These are phyloP conservation scores for Leucosporidium creatinivorum DNA, from an alignment of 768 basidiomycete species.

Conservation along the genomic window DNA sequence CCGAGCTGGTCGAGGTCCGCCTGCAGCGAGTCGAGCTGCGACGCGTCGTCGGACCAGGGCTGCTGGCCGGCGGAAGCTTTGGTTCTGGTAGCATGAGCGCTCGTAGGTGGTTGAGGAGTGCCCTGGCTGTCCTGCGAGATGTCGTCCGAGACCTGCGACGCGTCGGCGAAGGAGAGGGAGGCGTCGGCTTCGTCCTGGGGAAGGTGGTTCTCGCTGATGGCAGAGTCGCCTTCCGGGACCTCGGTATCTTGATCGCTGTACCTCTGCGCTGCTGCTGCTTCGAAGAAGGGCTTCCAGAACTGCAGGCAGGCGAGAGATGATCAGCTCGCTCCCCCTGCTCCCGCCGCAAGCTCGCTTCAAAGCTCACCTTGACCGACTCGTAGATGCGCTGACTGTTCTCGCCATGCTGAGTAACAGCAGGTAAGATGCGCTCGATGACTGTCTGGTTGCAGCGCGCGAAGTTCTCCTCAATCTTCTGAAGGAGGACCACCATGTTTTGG, in stretches of 20 bases:
- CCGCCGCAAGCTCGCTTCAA: constrained; percentile 12
- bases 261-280: constrained; percentile 78
- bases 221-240: constrained; percentile 50
- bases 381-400: constrained; percentile 77
- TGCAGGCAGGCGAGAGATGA: constrained; percentile 38
- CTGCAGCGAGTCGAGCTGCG: neutral
- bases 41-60: neutral
- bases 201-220: constrained; percentile 39
- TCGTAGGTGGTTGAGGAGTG: neutral
- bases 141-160: neutral
- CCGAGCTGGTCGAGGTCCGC: neutral
- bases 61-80: neutral
- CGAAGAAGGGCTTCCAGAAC: constrained; percentile 98
- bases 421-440: constrained; percentile 69
- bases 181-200: neutral
- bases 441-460: constrained; percentile 83
- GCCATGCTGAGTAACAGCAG: constrained; percentile 82
- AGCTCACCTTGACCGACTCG: constrained; percentile 75
- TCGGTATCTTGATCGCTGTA: constrained; percentile 49
- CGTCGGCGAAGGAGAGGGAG: constrained; percentile 4
- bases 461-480: constrained; percentile 91
- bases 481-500: constrained; percentile 82
- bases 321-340: neutral
- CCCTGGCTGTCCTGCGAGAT: neutral
- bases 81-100: no score